A percentile compares a stretch with the other conserved stretches of the same genome.
Evolutionary conservation across 495 filamentous ascomycete species (phyloP).

Genomic region (Sporormia fimetaria): DNA sequence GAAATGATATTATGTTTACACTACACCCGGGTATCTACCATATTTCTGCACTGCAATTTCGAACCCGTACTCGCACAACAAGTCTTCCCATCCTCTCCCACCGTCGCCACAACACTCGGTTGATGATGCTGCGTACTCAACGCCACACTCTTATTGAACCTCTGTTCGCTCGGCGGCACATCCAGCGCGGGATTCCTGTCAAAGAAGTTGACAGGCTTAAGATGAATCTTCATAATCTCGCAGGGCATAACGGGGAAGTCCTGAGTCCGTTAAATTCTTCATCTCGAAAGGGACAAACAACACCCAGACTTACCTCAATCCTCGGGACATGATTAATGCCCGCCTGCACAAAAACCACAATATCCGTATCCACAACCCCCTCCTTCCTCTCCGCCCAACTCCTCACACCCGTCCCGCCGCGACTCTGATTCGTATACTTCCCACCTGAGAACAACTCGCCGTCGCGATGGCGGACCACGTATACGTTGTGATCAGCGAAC

Average conservation of each 20-base stretch:
- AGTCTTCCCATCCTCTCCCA: conserved; percentile 33
- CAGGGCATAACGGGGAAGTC: conserved; percentile 49
- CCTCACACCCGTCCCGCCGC: conserved; percentile 44
- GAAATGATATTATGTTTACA: too few species aligned
- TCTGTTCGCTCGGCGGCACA: conserved; percentile 52
- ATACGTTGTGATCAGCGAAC: conserved; percentile 72
- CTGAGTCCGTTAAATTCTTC: conserved; percentile 9
- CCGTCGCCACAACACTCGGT: conserved; percentile 25
- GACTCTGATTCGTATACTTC: conserved; percentile 77
- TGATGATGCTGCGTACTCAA: conserved; percentile 34
- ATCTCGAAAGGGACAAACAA: conserved; percentile 15
- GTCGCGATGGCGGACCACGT: conserved; percentile 67
- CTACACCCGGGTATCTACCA: too few species aligned
- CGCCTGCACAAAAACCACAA: conserved; percentile 37
- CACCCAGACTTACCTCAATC: conserved; percentile 16
- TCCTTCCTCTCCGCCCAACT: conserved; percentile 35
- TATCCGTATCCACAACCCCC: conserved; percentile 33
- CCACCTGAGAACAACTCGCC: conserved; percentile 73
- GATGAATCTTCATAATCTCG: conserved; percentile 48
- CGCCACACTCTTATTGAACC: conserved; percentile 39
- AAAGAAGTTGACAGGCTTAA: conserved; percentile 64
- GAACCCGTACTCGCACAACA: too few species aligned
- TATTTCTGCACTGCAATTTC: too few species aligned
- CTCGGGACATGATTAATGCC: conserved; percentile 36
- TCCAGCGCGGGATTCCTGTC: conserved; percentile 62